A percentile compares a stretch with the other conserved stretches of the same genome.
phyloP scores from a whole-genome alignment of 805 yeast genomes.

The Hanseniaspora nectarophila region DNA sequence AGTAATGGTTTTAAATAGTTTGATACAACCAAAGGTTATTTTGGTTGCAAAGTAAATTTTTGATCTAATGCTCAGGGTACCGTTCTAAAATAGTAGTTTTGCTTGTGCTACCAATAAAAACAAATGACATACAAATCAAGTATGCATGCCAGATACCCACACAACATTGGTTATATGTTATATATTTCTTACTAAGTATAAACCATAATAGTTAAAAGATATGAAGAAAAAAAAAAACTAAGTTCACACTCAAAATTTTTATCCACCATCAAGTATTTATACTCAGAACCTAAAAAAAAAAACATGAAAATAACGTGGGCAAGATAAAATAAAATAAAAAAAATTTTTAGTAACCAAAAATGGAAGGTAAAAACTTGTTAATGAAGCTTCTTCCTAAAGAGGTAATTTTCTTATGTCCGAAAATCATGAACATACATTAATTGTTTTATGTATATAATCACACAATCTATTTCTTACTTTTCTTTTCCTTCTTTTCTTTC shows the following conservation, averaged over 20 bases:
- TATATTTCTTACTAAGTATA: too few species aligned
- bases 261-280: background rate
- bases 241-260: too few species aligned
- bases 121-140: background rate
- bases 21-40: slow-evolving; percentile 6
- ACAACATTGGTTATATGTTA: background rate
- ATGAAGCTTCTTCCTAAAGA: too few species aligned
- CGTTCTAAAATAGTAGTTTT: background rate
- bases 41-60: background rate
- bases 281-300: too few species aligned
- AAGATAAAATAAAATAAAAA: too few species aligned
- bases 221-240: too few species aligned
- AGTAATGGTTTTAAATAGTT: slow-evolving; percentile 87
- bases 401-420: too few species aligned
- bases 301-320: too few species aligned
- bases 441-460: background rate
- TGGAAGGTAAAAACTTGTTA: too few species aligned
- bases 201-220: too few species aligned
- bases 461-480: background rate
- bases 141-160: background rate
- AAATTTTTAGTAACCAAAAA: background rate
- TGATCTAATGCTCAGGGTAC: background rate
- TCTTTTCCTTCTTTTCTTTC: slow-evolving; percentile 14
- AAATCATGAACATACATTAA: background rate
- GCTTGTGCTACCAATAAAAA: background rate